Evolutionary conservation across 768 basidiomycete genomes (phyloP).

Genomic region (Coprinellus micaceus): DNA sequence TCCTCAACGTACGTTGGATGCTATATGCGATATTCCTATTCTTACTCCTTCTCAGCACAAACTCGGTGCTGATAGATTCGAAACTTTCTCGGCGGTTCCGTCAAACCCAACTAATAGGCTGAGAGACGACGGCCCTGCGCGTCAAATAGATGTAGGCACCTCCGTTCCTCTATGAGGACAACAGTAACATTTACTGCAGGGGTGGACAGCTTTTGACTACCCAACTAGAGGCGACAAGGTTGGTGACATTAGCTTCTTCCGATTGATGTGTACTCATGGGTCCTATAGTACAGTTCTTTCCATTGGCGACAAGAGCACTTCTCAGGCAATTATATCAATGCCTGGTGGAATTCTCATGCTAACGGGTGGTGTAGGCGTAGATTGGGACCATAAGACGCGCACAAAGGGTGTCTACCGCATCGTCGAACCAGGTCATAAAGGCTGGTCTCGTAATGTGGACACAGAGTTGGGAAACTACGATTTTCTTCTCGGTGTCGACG

Average conservation of each 20-base stretch:
- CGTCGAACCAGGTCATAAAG: constrained; percentile 58
- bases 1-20: constrained; percentile 65
- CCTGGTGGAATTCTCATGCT: neutral
- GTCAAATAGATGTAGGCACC: constrained; percentile 61
- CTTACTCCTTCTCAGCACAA: constrained; percentile 54
- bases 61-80: constrained; percentile 76
- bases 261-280: neutral
- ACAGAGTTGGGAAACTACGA: constrained; percentile 86
- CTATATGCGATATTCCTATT: constrained; percentile 6
- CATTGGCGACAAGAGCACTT: constrained; percentile 79
- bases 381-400: constrained; percentile 72
- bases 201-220: constrained; percentile 86
- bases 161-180: neutral
- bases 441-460: constrained; percentile 82
- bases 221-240: constrained; percentile 74
- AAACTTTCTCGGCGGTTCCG: constrained; percentile 65
- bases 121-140: constrained; percentile 51
- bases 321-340: constrained; percentile 44
- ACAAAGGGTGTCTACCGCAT: constrained; percentile 72
- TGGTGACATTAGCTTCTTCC: neutral
- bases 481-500: constrained; percentile 73
- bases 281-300: constrained; percentile 55
- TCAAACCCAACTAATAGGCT: constrained; percentile 69
- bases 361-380: constrained; percentile 51
- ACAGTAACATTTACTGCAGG: constrained; percentile 35